A percentile compares a stretch with the other conserved stretches of the same genome.
Conservation (phyloP, 805 yeast species). For the Hanseniaspora meyeri region DNA sequence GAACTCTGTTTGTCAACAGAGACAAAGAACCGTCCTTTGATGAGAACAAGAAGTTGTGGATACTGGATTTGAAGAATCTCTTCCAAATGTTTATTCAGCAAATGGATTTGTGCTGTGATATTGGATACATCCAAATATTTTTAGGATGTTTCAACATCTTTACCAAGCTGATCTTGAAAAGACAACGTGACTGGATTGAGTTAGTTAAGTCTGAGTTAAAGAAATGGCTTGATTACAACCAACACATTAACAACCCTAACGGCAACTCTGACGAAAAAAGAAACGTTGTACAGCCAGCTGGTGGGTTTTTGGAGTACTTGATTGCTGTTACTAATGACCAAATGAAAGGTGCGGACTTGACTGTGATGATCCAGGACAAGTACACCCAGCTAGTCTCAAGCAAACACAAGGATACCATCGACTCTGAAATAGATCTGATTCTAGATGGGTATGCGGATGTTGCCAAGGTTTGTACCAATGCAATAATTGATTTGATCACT, state of each 20-base stretch:
- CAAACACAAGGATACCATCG: slow-evolving; percentile 48
- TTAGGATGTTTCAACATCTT: slow-evolving; percentile 69
- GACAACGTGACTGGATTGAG: slow-evolving; percentile 53
- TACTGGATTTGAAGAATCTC: slow-evolving; percentile 69
- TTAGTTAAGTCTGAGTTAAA: slow-evolving; percentile 44
- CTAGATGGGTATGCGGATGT: slow-evolving; percentile 70
- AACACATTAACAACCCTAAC: slow-evolving; percentile 11
- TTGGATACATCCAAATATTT: slow-evolving; percentile 67
- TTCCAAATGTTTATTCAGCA: slow-evolving; percentile 81
- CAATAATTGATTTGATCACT: slow-evolving; percentile 47
- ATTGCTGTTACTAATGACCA: slow-evolving; percentile 80
- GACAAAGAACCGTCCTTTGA: slow-evolving; percentile 62
- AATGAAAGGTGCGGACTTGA: slow-evolving; percentile 53
- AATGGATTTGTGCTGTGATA: slow-evolving; percentile 74
- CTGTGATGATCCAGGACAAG: slow-evolving; percentile 57
- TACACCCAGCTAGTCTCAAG: slow-evolving; percentile 55
- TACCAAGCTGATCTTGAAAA: slow-evolving; percentile 42
- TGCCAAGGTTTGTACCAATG: slow-evolving; percentile 50
- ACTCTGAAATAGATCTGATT: slow-evolving; percentile 45
- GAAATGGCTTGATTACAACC: slow-evolving; percentile 27
- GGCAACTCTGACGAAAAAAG: slow-evolving; percentile 26
- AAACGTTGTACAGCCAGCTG: slow-evolving; percentile 38
- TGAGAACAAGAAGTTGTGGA: slow-evolving; percentile 48
- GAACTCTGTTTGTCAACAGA: slow-evolving; percentile 50
- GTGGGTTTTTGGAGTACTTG: slow-evolving; percentile 69